Base-by-base conservation (phyloP, 2,329 filamentous ascomycete species). In the Fusarium austroafricanum region DNA sequence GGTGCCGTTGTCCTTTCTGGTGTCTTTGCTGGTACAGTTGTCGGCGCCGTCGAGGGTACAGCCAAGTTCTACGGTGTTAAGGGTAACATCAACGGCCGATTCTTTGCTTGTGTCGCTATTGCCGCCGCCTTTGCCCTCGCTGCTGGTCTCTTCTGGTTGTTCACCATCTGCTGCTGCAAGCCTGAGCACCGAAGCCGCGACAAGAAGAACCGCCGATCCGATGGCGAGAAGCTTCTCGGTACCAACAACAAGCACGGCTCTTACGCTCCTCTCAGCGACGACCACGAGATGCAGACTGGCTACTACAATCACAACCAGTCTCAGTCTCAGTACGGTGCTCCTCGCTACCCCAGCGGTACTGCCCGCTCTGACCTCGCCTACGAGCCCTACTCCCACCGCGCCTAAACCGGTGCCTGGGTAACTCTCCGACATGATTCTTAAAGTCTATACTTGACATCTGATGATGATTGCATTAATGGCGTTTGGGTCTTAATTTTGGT, bases 81-180 rank as follows among this genome's bases (percentile, higher is more conserved):
- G 7, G 87, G 89, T 50, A 79, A 77, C 50, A 81, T 96, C 77
- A 92, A 94, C 81, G 87, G 78, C 29, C 82, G 84, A 61, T 95
- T 92, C 82, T 88, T 96, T 55, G 85, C 85, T 35, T 81, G 89
- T 20, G 87, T 91, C 73, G 97, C 94, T 93, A 83, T 98, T 62
- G 90, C 90, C 42, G 90, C 90, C 38, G 92, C 87, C 28, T 94
- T 96, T 76, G 90, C 91, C 65, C 77, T 96, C 33, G 92, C 79
- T 40, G 90, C 91, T 10, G 88, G 87, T 68, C 81, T 97, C 76
- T 97, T 98, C 90, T 98, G 96, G 95, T 82, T 94, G 75, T 88
- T 96, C 79, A 93, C 90, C 79, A 87, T 92, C 75, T 98, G 95
- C 90, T 98, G 94, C 54, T 75, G 73, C 72, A 92, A 93, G 73